Base-by-base conservation (phyloP, 495 filamentous ascomycete genomes). In the Pseudevernia furfuracea region DNA sequence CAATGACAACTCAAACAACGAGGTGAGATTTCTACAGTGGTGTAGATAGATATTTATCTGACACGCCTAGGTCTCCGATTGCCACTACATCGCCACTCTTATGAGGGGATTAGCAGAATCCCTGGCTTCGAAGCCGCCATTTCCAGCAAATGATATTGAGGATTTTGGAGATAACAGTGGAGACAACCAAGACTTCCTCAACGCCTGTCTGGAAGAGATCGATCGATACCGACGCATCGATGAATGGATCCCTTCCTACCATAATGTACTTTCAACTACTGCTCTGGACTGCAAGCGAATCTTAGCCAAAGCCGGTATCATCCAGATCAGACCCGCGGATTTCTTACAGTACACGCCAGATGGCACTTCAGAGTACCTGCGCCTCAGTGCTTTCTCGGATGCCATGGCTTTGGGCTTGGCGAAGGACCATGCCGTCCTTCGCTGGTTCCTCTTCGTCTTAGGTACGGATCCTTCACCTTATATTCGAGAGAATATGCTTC, bases 1-100 rank as follows among this genome's bases (percentile, higher is more conserved):
- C 76, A 99, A 97, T 67, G 91, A 97, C 73, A 97, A 99, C 71
- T 84, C 86, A 0, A 87, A 87, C 64, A 97, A 97, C 69, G 80
- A 82, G 69, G 84, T 85, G 73, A 73, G 80, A 48, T 46, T 32
- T 41, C 23, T 59, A 58, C 12, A 23, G 38, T 5, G 11, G 0
- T 46, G 14, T 36, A 25, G 39, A 14, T 1, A 41, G 15, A 32
- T 58, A 17, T 28, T 37, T 46, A 12, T 28, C 44, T 69, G 30
- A 71, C 34, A 1, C 55, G 53, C 41, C 9, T 73, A 86, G 70
- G 93, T 82, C 69, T 95, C 91, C 19, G 95, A 99, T 68, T 85
- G 88, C 63, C 87, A 87, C 70, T 97, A 96, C 68, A 84, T 97
- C 63, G 85, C 91, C 7, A 86, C 78, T 41, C 81, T 99, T 19